Conservation (phyloP, 1,284 basidiomycete genomes). For the Peniophora sp. region DNA sequence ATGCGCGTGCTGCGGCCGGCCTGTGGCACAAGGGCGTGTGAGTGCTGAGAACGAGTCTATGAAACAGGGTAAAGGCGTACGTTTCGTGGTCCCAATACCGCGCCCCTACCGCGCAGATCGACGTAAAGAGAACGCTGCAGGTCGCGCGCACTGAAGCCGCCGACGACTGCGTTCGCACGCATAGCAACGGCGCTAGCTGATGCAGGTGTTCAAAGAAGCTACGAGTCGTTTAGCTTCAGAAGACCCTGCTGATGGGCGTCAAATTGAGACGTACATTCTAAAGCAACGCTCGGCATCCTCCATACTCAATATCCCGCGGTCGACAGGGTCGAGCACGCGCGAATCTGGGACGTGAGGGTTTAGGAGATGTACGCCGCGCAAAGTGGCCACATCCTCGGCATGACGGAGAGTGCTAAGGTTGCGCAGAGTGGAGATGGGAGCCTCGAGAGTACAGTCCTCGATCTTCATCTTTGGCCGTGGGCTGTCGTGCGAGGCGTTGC, state of each 20-base stretch:
- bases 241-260: not conserved
- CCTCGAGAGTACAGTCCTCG: too few species aligned
- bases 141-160: conserved; percentile 1
- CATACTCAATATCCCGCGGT: not conserved
- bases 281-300: conserved; percentile 2
- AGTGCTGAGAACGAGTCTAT: not conserved
- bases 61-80: not conserved
- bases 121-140: conserved; percentile 2
- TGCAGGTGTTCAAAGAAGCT: conserved; percentile 1
- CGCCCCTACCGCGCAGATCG: conserved; percentile 1
- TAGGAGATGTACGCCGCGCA: too few species aligned
- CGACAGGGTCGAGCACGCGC: not conserved
- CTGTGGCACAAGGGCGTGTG: not conserved
- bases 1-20: not conserved
- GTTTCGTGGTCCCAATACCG: conserved; percentile 4
- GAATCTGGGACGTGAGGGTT: too few species aligned
- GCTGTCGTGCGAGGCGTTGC: too few species aligned
- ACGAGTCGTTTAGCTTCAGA: not conserved
- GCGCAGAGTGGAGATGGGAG: too few species aligned
- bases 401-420: too few species aligned
- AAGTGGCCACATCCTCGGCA: too few species aligned
- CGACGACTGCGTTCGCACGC: not conserved
- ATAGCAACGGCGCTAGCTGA: conserved; percentile 3
- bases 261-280: not conserved
- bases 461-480: too few species aligned